Percentiles rank a stretch among this genome's conserved stretches.
Conservation (phyloP, 2,329 filamentous ascomycete species). For the Arachnomyces sp. region DNA sequence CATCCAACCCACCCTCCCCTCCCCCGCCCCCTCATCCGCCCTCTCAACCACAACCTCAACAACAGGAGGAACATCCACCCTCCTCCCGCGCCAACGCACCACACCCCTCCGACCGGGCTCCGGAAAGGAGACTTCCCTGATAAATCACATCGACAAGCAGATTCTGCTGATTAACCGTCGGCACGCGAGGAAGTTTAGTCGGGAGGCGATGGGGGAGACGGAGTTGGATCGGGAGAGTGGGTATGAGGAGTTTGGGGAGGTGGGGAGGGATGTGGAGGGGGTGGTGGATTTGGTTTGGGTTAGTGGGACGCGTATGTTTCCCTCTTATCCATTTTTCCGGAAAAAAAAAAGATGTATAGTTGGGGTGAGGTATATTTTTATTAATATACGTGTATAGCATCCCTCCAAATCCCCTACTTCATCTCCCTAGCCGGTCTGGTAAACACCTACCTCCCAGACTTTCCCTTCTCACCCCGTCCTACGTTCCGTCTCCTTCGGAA, state of each 20-base stretch:
- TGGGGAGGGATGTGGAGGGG: slow-evolving; percentile 65
- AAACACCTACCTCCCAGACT: slow-evolving; percentile 63
- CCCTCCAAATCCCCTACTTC: slow-evolving; percentile 75
- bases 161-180: slow-evolving; percentile 45
- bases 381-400: slow-evolving; percentile 43
- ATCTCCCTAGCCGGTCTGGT: slow-evolving; percentile 69
- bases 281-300: slow-evolving; percentile 79
- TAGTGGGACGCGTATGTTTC: slow-evolving; percentile 68
- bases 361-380: not conserved
- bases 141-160: slow-evolving; percentile 49
- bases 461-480: slow-evolving; percentile 58
- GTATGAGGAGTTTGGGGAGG: slow-evolving; percentile 59
- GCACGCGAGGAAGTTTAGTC: slow-evolving; percentile 46
- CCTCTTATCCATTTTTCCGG: not conserved
- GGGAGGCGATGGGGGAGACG: slow-evolving; percentile 20
- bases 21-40: slow-evolving; percentile 44
- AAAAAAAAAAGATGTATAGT: not conserved
- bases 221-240: slow-evolving; percentile 38
- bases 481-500: slow-evolving; percentile 68
- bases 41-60: slow-evolving; percentile 26
- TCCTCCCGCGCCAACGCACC: slow-evolving; percentile 46
- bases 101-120: slow-evolving; percentile 50
- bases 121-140: slow-evolving; percentile 51
- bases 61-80: slow-evolving; percentile 29
- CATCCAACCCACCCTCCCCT: slow-evolving; percentile 30